phyloP scores from a whole-genome alignment of 331 rosid species.

The Malus hybrid region DNA sequence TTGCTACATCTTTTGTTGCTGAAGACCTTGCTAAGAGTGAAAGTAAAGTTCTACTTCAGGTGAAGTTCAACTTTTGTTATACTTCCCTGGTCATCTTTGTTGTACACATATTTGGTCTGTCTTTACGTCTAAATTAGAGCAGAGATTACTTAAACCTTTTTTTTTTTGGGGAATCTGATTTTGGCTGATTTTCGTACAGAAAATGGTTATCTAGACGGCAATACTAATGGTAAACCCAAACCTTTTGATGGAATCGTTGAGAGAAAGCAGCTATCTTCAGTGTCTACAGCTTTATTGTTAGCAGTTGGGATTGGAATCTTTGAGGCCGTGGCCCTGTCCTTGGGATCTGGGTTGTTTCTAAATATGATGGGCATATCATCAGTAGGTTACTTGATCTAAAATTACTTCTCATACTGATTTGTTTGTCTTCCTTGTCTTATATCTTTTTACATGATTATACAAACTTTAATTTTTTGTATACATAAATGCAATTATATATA shows the following conservation, averaged over 20 bases:
- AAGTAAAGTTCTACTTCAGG: slow-evolving; percentile 50
- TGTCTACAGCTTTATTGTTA: slow-evolving; percentile 84
- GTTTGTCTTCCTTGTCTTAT: background rate
- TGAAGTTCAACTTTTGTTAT: slow-evolving; percentile 15
- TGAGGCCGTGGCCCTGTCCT: slow-evolving; percentile 77
- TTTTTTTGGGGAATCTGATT: slow-evolving; percentile 3
- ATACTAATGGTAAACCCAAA: slow-evolving; percentile 39
- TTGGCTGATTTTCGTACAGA: slow-evolving; percentile 25
- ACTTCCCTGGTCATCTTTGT: background rate
- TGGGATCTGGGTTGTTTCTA: slow-evolving; percentile 60
- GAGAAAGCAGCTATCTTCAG: slow-evolving; percentile 73
- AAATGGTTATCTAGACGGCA: slow-evolving; percentile 13
- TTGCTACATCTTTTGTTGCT: slow-evolving; percentile 94
- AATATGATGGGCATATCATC: slow-evolving; percentile 65
- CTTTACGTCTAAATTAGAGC: background rate
- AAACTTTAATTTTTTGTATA: background rate
- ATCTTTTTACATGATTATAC: background rate
- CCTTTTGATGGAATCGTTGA: slow-evolving; percentile 18
- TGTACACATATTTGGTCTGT: background rate
- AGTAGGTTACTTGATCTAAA: slow-evolving; percentile 36
- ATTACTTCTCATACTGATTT: background rate
- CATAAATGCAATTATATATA: background rate
- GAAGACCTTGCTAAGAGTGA: slow-evolving; percentile 70
- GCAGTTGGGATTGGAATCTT: slow-evolving; percentile 70
- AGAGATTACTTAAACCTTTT: background rate